phyloP scores from a whole-genome alignment of 331 rosid species.

The Pyrus hybrid region DNA sequence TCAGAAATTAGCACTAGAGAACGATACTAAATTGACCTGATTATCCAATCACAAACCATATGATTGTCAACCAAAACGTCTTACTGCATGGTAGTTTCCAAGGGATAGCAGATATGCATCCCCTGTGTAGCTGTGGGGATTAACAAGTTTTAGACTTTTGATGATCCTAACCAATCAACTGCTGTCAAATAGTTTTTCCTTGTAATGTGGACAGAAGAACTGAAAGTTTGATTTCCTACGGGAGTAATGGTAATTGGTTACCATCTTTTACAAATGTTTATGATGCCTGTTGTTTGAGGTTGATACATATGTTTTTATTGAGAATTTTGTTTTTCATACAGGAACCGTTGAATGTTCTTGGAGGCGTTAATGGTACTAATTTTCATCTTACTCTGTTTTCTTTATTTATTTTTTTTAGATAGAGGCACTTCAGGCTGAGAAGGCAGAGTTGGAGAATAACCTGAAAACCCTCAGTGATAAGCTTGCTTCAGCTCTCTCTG shows the following conservation, averaged over 20 bases:
- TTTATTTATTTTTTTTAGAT: constrained; percentile 25
- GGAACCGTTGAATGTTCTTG: neutral
- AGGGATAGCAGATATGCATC: neutral
- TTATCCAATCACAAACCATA: neutral
- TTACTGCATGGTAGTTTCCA: neutral
- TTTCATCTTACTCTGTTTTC: neutral
- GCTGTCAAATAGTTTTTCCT: neutral
- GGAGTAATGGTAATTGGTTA: neutral
- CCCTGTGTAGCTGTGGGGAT: neutral
- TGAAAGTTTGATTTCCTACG: neutral
- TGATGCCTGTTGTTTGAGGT: neutral
- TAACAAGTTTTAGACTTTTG: neutral
- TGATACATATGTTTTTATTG: neutral
- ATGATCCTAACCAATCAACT: neutral
- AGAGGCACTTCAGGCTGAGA: constrained; percentile 47
- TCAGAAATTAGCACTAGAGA: neutral
- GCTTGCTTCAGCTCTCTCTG: constrained; percentile 56
- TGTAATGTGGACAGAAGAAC: neutral
- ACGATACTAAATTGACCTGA: neutral
- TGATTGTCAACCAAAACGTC: neutral
- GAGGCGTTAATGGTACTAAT: neutral
- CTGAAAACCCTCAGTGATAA: constrained; percentile 52
- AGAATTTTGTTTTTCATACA: neutral
- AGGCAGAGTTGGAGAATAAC: constrained; percentile 62
- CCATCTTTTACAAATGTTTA: neutral